Evolutionary conservation across 441 rosid species (phyloP), one percentile per base, ranked within the genome.

Genomic region (Mallotus japonicus): DNA sequence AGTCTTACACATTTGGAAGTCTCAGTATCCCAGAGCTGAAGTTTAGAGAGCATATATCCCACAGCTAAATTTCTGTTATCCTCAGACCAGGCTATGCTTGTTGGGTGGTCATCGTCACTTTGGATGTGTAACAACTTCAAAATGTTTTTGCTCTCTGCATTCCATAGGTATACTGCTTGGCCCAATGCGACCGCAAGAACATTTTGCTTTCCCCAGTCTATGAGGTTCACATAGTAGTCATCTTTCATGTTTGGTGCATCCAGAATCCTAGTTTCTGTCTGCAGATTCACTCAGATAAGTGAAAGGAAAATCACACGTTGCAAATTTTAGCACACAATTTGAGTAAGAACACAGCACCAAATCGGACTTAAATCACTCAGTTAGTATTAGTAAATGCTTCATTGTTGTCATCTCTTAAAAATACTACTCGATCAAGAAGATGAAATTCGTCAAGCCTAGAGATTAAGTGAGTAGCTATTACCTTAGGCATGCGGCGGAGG

Each of bases 171-270:
- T 12, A 82, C 20, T 1, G 58, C 74, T 12, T 70, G 16, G 2
- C 85, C 86, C 70, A 86, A 71, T 37, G 87, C 85, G 46, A 85
- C 81, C 47, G 83, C 86, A 53, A 84, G 78, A 71, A 85, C n/a
- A 59, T 83, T 80, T 81, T 80, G 86, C 57, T 58, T 78, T 19
- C 89, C 92, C 92, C 86, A 88, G 40, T 83, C 87, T 65, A 85
- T 70, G 20, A 82, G 61, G 79, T 84, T 86, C 62, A 62, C 42
- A 67, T 85, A 82, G 81, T 55, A 85, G 67, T 84, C 85, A 73
- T 86, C 74, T 68, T 34, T 76, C 6, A 85, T 73, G 44, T 75
- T 56, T 42, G 90, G 88, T 20, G 90, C 90, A 66, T 88, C 90
- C 60, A 88, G 72, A 67, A 82, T 59, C 77, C 79, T 82, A 47